phyloP scores from a whole-genome alignment of 139 green algal species.

The Astrephomene gubernaculifera region DNA sequence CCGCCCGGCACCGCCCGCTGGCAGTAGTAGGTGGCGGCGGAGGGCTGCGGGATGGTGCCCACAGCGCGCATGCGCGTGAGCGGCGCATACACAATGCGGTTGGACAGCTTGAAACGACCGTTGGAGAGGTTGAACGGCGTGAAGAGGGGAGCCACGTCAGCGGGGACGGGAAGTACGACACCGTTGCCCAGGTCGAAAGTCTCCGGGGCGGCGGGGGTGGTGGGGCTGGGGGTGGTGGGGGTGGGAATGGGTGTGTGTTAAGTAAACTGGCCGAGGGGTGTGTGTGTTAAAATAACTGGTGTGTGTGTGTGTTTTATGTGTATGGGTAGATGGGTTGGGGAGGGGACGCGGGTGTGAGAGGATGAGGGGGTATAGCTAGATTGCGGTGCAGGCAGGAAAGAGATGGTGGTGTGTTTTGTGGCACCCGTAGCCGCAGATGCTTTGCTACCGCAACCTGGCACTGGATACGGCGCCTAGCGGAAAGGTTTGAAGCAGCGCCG shows the following conservation, averaged over 20 bases:
- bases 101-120: constrained; percentile 62
- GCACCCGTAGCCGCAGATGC: no score
- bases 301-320: no score
- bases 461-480: no score
- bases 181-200: constrained; percentile 23
- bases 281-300: no score
- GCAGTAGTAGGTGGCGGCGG: constrained; percentile 46
- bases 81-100: constrained; percentile 82
- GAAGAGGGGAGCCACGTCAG: constrained; percentile 55
- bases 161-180: constrained; percentile 11
- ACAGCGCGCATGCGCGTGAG: constrained; percentile 79
- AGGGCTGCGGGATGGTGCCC: constrained; percentile 57
- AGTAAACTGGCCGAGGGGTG: no score
- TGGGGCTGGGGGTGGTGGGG: neutral
- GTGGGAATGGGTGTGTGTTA: neutral
- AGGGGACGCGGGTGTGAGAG: no score
- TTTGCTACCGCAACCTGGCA: no score
- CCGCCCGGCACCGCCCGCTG: constrained; percentile 71
- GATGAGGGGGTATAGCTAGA: no score
- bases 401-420: no score
- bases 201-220: neutral
- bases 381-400: no score
- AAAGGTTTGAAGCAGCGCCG: no score
- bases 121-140: constrained; percentile 52
- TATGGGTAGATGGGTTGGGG: neutral